Percentiles rank a stretch among this genome's conserved stretches.
Evolutionary conservation across 371 early-diverging fungal genomes (phyloP).

Genomic region (Actinomortierella ambigua): DNA sequence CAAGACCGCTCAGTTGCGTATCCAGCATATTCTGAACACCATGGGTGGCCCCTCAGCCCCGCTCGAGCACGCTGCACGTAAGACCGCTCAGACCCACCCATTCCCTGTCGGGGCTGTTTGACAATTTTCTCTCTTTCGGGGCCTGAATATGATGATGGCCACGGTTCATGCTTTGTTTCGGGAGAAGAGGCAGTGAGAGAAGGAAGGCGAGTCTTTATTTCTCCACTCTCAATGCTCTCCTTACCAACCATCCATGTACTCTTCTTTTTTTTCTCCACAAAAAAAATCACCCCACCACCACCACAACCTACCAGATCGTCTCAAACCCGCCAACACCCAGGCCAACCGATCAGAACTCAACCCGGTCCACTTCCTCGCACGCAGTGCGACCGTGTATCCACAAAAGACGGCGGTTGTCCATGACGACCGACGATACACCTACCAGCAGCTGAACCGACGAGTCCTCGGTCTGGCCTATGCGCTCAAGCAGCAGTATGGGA

Average conservation of each 20-base stretch:
- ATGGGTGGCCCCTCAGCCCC: conserved; percentile 19
- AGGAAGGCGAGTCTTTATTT: background rate
- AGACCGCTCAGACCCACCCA: background rate
- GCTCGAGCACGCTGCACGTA: conserved; percentile 25
- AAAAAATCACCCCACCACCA: background rate
- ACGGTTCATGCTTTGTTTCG: no score
- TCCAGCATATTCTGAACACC: conserved; percentile 35
- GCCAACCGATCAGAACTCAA: conserved; percentile 47
- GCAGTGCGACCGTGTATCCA: conserved; percentile 57
- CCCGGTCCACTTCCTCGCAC: conserved; percentile 58
- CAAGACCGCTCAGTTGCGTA: conserved; percentile 26
- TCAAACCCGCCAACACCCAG: conserved; percentile 19
- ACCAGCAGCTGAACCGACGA: conserved; percentile 50
- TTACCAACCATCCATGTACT: background rate
- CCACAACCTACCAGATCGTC: conserved; percentile 19
- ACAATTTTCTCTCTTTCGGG: background rate
- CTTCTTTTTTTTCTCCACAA: conserved; percentile 12
- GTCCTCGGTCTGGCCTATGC: conserved; percentile 52
- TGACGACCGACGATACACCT: conserved; percentile 48
- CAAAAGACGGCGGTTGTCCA: conserved; percentile 57
- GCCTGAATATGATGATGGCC: no score
- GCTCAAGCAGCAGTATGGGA: conserved; percentile 28
- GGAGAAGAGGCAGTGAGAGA: no score
- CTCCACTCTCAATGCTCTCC: no score
- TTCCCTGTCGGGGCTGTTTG: background rate